Base-by-base conservation (phyloP, 2,329 filamentous ascomycete species). In the Aureobasidium melanogenum region DNA sequence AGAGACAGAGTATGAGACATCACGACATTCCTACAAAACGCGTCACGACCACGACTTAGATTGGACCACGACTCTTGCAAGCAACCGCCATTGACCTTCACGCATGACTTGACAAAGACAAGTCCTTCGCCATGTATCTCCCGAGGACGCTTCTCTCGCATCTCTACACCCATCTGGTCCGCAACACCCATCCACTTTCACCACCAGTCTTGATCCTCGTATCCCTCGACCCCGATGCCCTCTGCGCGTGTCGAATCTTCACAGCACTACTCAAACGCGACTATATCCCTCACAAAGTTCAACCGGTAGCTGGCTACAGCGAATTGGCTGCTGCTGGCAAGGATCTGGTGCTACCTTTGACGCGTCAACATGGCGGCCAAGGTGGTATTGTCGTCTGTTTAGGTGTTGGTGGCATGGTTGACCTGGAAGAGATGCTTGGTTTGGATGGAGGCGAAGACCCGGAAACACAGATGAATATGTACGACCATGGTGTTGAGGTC, bases 271-370 rank as follows among this genome's bases (percentile, higher is more conserved):
- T 99, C 63, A 97, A 96, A 76, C 88, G 93, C 80, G 94, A 99
- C 79, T 97, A 96, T 72, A 96, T 99, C 67, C 89, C 88, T 15
- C 93, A 97, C 78, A 97, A 97, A 76, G 96, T 97, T 70, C 90
- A 97, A 70, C 94, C 94, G 1, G 88, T 99, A 60, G 85, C 90
- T 22, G 94, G 94, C 60, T 97, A 97, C 84, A 87, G 85, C 66
- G 94, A 97, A 73, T 84, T 99, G 50, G 83, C 89, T 70, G 86
- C 85, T 67, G 88, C 88, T 24, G 92, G 92, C 48, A 83, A 84
- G 69, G 86, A 92, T 66, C 80, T 95, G 47, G 88, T 97, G 43
- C 82, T 80, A 60, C 91, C 91, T 12, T 91, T 97, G 89, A 92
- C 91, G 80, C 86, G 88, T 70, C 85, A 85, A 32, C 83, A 88